Base-by-base conservation (phyloP, 176 grass and related monocot species). In the Hsuehochloa calcarea region DNA sequence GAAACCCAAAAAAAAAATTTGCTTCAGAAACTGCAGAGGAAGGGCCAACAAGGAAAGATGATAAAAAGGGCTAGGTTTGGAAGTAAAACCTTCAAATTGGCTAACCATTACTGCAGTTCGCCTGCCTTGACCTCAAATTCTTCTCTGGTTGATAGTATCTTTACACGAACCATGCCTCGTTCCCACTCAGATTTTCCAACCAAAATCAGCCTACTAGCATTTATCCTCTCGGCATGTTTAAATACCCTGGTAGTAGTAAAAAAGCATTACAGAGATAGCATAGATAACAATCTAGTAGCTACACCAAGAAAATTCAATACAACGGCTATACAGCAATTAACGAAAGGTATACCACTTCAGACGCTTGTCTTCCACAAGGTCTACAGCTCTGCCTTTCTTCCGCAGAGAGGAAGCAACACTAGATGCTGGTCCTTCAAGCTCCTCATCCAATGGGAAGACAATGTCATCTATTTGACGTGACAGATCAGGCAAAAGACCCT, bases 141-240 rank as follows among this genome's bases (percentile, higher is more conserved):
- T 85, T 95, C 96, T 90, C 91, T 93, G 58, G 96, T 94, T 15
- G 89, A 98, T 78, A 98, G 70, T 60, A 93, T 74, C 84, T 98
- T 98, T 60, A 97, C 85, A 8, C 91, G 95, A 86, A 98, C 93
- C 85, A 88, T 90, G 71, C 91, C 93, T 86, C 87, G 84, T 60
- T 90, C 87, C 93, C 91, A 95, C 65, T 98, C 96, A 6, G 93
- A 95, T 45, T 90, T 98, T 35, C 96, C 96, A 25, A 98, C 91
- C 90, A 98, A 91, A 43, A 96, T 78, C 65, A 98, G 89, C 84
- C 96, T 92, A 67, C 84, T 87, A 19, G 93, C 96, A 74, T 93
- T 95, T 85, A 95, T 90, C 88, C 93, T 89, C 60, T 95, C 96
- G 0, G 96, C 90, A 29, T 98, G 91, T 82, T 98, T 98, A 87